Conservation (phyloP, 345 rosid species). For the Anacardium occidentale region DNA sequence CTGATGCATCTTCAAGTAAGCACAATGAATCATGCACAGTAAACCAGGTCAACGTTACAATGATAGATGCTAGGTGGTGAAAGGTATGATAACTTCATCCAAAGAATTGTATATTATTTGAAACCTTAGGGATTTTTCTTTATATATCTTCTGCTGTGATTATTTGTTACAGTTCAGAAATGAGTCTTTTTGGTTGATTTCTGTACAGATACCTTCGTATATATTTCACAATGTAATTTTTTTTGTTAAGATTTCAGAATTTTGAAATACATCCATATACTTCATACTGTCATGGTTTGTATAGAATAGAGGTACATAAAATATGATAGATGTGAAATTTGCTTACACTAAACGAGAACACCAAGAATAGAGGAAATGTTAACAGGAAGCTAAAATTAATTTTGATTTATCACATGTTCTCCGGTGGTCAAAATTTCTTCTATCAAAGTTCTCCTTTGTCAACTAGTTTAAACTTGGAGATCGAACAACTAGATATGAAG, state of each 20-base stretch:
- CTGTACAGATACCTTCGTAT: too few relatives aligned
- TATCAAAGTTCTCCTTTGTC: too few relatives aligned
- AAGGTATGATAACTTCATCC: not conserved
- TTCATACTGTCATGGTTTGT: not conserved
- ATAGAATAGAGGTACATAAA: too few relatives aligned
- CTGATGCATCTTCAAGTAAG: slow-evolving; percentile 58
- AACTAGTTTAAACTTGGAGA: too few relatives aligned
- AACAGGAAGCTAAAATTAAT: too few relatives aligned
- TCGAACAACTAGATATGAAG: too few relatives aligned
- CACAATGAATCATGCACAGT: slow-evolving; percentile 55
- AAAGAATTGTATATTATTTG: slow-evolving; percentile 19
- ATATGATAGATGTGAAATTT: too few relatives aligned
- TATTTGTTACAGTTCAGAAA: not conserved
- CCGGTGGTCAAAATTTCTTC: too few relatives aligned
- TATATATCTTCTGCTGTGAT: slow-evolving; percentile 12
- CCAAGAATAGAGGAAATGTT: too few relatives aligned
- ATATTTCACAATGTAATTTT: not conserved
- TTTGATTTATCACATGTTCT: too few relatives aligned
- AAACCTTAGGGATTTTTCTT: not conserved
- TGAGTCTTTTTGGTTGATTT: not conserved
- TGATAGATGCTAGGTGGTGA: slow-evolving; percentile 59
- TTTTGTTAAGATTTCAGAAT: not conserved
- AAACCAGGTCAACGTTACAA: slow-evolving; percentile 74
- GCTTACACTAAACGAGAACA: not conserved
- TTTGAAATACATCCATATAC: not conserved